phyloP scores from a whole-genome alignment of 164 flowering plant species.

The Annona squamosa region DNA sequence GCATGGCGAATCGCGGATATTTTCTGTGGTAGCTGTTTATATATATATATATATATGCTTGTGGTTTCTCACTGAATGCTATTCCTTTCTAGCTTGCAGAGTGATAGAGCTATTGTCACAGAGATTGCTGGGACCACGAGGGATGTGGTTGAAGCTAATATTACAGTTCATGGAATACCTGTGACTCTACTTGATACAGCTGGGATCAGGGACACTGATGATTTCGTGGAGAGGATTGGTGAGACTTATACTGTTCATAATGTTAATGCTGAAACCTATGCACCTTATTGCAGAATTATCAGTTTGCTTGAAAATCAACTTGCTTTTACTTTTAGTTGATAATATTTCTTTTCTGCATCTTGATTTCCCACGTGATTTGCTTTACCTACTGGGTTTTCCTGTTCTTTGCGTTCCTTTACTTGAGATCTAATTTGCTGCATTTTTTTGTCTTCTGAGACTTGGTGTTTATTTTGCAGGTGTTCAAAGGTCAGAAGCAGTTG shows the following conservation, averaged over 20 bases:
- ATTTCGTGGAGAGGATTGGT: constrained; percentile 93
- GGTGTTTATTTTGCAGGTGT: constrained; percentile 51
- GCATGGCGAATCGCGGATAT: not conserved
- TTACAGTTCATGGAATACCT: constrained; percentile 71
- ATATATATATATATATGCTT: not conserved
- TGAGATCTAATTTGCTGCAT: not conserved
- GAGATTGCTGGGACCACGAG: constrained; percentile 95
- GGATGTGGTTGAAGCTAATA: constrained; percentile 85
- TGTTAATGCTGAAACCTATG: not conserved
- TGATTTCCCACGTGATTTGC: not conserved
- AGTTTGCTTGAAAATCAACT: not conserved
- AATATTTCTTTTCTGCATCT: too few species aligned
- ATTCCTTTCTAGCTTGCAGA: constrained; percentile 67
- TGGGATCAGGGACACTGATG: constrained; percentile 86
- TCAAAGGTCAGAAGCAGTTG: constrained; percentile 91
- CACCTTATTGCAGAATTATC: not conserved
- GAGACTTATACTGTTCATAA: constrained; percentile 12
- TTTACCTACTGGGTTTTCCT: not conserved
- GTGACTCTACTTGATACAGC: constrained; percentile 97
- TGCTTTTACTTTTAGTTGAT: not conserved
- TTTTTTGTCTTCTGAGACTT: not conserved
- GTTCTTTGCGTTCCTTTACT: not conserved
- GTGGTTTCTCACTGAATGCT: constrained; percentile 13
- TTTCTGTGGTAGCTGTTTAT: not conserved
- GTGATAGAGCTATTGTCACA: constrained; percentile 96